Evolutionary conservation across 2,329 filamentous ascomycete species (phyloP), one percentile per base, ranked within the genome.

Genomic region (Ophiostoma sp.): DNA sequence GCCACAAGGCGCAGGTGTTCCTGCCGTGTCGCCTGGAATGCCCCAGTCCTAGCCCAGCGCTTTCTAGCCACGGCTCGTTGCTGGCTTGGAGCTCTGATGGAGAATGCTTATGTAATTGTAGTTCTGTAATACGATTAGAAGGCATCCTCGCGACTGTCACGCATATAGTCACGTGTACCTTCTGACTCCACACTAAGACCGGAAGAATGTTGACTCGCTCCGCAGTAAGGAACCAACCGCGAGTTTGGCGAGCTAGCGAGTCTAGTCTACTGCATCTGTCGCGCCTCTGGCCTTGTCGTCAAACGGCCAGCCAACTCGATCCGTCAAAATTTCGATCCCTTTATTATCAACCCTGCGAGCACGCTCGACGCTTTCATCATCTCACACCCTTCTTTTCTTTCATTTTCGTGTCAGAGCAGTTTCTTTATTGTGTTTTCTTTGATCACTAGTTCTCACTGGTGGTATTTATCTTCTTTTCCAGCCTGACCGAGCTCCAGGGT

Each of bases 311-410:
- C 60, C 27, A 27, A 27, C 60, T 63, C 60, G 60, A 63, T 63
- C 60, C 60, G 60, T 63, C 60, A 14, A 62, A 63, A 63, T 63
- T 63, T 63, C 38, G 58, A n/a, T 18, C 40, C 60, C 60, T 63
- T 63, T 44, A 41, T 18, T 42, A 63, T 63, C 64, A 66, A 66
- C 55, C 42, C 36, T 40, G 45, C 14, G 41, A 41, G 36, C 60
- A 8, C 12, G 49, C 52, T 52, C 52, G 64, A 66, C 64, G 64
- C 64, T 64, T 69, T 67, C 60, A 67, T 69, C 65, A 64, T 40
- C 38, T 45, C n/a, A 45, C 65, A n/a, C 65, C 42, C 60, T 64
- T 45, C 11, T 18, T 64, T 58, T 64, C 45, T 66, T 69, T 68
- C 42, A 49, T 60, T 1, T 16, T 64, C 40, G 40, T 42, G 44